Evolutionary conservation across 441 rosid species (phyloP).

Genomic region (Macaranga tanarius): DNA sequence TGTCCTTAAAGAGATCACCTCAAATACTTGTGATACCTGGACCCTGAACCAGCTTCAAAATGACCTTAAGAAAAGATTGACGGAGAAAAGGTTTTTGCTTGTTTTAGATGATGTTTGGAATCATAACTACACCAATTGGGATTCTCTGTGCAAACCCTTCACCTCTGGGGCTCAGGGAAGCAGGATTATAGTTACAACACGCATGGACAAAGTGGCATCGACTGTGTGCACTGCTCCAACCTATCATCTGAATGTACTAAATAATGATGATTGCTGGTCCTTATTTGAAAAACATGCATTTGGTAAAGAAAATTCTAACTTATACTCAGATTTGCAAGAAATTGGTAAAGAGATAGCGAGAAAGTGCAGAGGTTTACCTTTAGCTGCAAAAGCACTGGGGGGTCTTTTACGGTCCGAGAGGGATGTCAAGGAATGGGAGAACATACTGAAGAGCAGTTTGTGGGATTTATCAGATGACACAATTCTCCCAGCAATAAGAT

Average conservation of each 20-base stretch:
- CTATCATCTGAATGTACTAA: conserved; percentile 20
- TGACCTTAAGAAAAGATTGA: conserved; percentile 4
- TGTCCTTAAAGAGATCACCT: conserved; percentile 8
- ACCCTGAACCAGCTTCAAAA: conserved; percentile 10
- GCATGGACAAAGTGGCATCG: conserved; percentile 21
- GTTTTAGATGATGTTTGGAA: conserved; percentile 17
- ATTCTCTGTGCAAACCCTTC: conserved; percentile 13
- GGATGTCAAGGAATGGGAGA: conserved; percentile 23
- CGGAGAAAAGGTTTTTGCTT: conserved; percentile 3
- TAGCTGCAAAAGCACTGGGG: conserved; percentile 32
- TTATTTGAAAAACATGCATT: conserved; percentile 26
- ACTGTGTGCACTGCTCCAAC: conserved; percentile 15
- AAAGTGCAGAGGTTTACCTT: conserved; percentile 35
- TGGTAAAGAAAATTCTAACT: conserved; percentile 6
- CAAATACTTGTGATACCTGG: background rate
- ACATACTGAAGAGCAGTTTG: conserved; percentile 23
- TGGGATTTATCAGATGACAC: conserved; percentile 27
- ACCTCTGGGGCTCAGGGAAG: conserved; percentile 26
- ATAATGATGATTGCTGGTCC: conserved; percentile 26
- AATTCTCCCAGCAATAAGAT: conserved; percentile 28
- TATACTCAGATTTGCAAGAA: conserved; percentile 8
- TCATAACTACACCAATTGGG: conserved; percentile 14
- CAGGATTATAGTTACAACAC: conserved; percentile 31
- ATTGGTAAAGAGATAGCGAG: conserved; percentile 25
- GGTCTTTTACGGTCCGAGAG: conserved; percentile 23